These are phyloP conservation scores for Sphaceloma murrayae DNA, from an alignment of 2,329 filamentous ascomycete species.

Conservation along the genomic window DNA sequence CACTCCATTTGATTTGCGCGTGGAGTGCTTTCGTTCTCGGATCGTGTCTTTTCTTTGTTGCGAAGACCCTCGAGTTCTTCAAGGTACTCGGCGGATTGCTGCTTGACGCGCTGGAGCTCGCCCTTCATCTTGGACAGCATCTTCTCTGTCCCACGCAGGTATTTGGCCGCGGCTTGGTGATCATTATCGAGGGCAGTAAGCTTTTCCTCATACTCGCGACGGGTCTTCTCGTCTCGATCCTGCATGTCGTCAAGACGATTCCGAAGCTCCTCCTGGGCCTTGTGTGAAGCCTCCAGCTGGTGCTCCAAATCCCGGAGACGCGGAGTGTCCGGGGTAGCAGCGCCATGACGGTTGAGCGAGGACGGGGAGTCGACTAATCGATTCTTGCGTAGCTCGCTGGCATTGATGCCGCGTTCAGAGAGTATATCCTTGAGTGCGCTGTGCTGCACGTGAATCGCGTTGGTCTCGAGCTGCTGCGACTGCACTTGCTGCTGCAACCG, in stretches of 20 bases:
- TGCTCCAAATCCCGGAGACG: conserved; percentile 79
- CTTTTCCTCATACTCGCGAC: conserved; percentile 82
- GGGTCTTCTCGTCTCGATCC: conserved; percentile 73
- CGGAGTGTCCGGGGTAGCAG: conserved; percentile 62
- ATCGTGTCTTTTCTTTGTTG: conserved; percentile 20
- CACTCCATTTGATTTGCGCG: conserved; percentile 49
- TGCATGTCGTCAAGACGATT: conserved; percentile 67
- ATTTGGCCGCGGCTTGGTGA: conserved; percentile 95
- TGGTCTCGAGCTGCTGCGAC: conserved; percentile 83
- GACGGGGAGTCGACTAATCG: conserved; percentile 64
- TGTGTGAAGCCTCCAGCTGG: conserved; percentile 66
- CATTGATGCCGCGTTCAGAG: conserved; percentile 76
- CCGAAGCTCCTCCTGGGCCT: conserved; percentile 79
- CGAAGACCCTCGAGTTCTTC: conserved; percentile 53
- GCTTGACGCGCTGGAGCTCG: conserved; percentile 85
- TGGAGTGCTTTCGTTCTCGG: conserved; percentile 20
- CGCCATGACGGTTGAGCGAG: conserved; percentile 48
- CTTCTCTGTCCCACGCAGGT: conserved; percentile 96
- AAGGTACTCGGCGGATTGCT: conserved; percentile 72
- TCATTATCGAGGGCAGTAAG: conserved; percentile 90
- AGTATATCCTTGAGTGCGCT: conserved; percentile 88
- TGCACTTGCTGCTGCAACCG: conserved; percentile 76
- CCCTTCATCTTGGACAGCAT: conserved; percentile 99
- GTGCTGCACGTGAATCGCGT: conserved; percentile 84
- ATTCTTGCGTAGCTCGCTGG: conserved; percentile 60